These are phyloP conservation scores for Tulasnella sp. DNA, from an alignment of 768 basidiomycete genomes.

Conservation along the genomic window DNA sequence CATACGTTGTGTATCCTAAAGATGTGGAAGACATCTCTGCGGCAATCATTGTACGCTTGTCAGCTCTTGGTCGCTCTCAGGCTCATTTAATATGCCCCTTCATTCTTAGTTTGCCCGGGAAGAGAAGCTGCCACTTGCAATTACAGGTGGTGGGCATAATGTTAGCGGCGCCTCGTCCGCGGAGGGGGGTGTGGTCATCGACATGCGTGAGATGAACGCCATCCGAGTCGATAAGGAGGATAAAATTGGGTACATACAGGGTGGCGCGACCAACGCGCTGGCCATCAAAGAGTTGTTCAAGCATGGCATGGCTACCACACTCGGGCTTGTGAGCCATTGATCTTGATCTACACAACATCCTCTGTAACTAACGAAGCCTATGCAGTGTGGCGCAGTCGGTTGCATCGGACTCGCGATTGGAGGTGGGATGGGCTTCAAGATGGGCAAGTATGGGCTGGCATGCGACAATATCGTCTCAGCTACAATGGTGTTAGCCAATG, in stretches of 20 bases:
- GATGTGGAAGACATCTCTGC: not conserved
- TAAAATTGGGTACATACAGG: constrained; percentile 13
- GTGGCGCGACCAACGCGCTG: constrained; percentile 6
- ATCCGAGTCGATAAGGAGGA: constrained; percentile 11
- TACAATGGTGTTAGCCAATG: constrained; percentile 15
- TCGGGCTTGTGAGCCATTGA: not conserved
- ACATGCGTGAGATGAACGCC: constrained; percentile 11
- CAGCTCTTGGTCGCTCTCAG: too few species aligned
- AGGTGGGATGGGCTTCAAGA: not conserved
- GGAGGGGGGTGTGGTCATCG: constrained; percentile 13
- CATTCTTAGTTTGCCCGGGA: not conserved
- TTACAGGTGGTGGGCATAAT: constrained; percentile 16
- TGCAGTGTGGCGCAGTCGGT: not conserved
- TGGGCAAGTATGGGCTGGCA: constrained; percentile 8
- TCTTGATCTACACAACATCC: not conserved
- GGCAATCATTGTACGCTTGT: not conserved
- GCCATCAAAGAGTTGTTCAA: constrained; percentile 14
- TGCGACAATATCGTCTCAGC: constrained; percentile 14
- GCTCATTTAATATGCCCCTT: too few species aligned
- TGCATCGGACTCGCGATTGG: not conserved
- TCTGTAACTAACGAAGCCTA: not conserved
- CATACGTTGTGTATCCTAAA: constrained; percentile 3
- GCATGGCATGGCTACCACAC: constrained; percentile 2
- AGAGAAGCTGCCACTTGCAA: not conserved
- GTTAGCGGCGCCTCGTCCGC: constrained; percentile 12